These are phyloP conservation scores for Paraphoma sp. DNA, from an alignment of 2,329 filamentous ascomycete species.

Conservation along the genomic window DNA sequence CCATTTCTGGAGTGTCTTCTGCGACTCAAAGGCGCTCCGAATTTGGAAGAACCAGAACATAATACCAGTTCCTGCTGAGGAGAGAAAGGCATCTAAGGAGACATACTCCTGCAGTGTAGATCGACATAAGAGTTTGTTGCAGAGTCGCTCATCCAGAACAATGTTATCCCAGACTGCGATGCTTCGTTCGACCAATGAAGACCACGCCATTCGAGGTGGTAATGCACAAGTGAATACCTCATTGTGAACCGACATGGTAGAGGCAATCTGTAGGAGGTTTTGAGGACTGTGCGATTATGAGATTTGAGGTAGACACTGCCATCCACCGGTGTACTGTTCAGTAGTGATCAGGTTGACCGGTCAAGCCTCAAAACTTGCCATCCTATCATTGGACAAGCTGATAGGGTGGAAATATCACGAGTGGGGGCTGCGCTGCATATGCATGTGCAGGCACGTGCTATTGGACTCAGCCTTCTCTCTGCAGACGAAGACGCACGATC, in stretches of 20 bases:
- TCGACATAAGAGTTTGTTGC: too few species aligned
- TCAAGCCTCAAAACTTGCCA: neutral
- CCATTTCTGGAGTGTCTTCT: conserved; percentile 16
- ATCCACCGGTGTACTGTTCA: too few species aligned
- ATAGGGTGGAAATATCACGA: neutral
- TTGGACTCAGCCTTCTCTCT: too few species aligned
- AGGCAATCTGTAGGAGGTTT: too few species aligned
- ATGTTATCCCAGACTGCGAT: conserved; percentile 14
- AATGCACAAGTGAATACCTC: neutral
- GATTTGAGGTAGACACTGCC: neutral
- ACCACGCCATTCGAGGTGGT: conserved; percentile 12
- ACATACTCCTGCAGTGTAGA: too few species aligned
- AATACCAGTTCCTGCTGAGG: neutral
- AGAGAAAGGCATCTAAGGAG: too few species aligned
- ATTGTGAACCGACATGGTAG: neutral
- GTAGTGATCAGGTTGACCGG: neutral
- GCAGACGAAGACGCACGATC: too few species aligned
- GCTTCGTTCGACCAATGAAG: conserved; percentile 15
- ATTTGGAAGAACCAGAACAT: conserved; percentile 23
- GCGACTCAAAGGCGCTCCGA: conserved; percentile 16
- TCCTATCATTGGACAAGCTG: too few species aligned
- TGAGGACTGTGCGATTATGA: too few species aligned
- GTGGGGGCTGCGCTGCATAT: neutral
- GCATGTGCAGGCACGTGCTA: too few species aligned
- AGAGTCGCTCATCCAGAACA: too few species aligned